Percentiles rank a stretch among this genome's conserved stretches.
Conservation (phyloP, 106 monocot species). For the Vanilla planifolia region DNA sequence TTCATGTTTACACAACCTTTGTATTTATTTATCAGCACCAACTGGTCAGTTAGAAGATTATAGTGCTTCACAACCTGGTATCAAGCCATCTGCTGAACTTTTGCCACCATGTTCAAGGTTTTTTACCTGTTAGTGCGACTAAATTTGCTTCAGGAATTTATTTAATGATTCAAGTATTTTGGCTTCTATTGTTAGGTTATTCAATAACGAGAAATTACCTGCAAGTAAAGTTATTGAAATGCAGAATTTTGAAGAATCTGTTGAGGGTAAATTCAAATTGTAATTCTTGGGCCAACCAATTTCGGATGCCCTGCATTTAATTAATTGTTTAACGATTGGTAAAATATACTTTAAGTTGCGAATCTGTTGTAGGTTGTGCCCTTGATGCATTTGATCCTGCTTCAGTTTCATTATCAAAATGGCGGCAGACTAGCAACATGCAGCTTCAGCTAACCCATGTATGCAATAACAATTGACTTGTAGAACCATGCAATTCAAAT, state of each 20-base stretch:
- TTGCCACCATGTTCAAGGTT: slow-evolving; percentile 30
- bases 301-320: slow-evolving; percentile 17
- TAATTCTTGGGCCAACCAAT: slow-evolving; percentile 1
- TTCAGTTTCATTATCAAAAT: slow-evolving; percentile 39
- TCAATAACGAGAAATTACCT: slow-evolving; percentile 10
- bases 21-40: slow-evolving; percentile 2
- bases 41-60: slow-evolving; percentile 16
- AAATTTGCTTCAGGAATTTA: not conserved
- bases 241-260: slow-evolving; percentile 8
- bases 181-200: slow-evolving; percentile 12
- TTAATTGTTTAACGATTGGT: not conserved
- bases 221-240: slow-evolving; percentile 2
- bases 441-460: slow-evolving; percentile 46
- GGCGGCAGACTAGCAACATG: slow-evolving; percentile 35
- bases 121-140: slow-evolving; percentile 1
- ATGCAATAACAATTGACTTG: not conserved
- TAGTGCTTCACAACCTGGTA: slow-evolving; percentile 22
- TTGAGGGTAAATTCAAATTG: slow-evolving; percentile 4
- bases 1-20: not conserved
- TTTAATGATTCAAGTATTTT: not conserved
- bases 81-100: slow-evolving; percentile 16
- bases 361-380: slow-evolving; percentile 6
- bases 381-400: slow-evolving; percentile 19
- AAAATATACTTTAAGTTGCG: not conserved
- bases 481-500: not conserved